Conservation (phyloP, 2,329 filamentous ascomycete genomes). For the Sphaerulina vaccinii region DNA sequence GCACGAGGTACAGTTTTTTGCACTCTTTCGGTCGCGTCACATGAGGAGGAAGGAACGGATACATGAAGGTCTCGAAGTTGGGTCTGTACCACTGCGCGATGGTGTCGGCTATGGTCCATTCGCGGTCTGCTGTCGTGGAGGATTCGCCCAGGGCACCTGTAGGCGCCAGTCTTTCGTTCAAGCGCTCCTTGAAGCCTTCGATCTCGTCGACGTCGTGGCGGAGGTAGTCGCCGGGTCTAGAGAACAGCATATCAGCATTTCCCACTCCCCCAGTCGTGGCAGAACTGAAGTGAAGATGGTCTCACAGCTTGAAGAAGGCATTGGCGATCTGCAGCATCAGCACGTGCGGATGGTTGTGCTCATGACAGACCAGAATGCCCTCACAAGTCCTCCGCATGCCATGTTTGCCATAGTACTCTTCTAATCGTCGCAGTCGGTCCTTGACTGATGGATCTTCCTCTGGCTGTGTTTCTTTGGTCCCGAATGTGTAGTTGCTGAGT, state of each 20-base stretch:
- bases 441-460: conserved; percentile 97
- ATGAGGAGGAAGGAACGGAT: conserved; percentile 94
- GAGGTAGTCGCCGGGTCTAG: conserved; percentile 88
- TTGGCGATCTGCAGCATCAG: conserved; percentile 99
- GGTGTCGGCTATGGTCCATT: conserved; percentile 94
- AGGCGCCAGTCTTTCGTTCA: conserved; percentile 91
- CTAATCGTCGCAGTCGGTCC: conserved; percentile 86
- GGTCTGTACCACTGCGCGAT: conserved; percentile 98
- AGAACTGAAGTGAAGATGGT: not conserved
- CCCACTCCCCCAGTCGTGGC: not conserved
- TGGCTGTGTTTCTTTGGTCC: conserved; percentile 95
- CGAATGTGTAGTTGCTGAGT: conserved; percentile 97
- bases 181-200: conserved; percentile 85
- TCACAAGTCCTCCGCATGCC: conserved; percentile 98
- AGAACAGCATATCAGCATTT: not conserved
- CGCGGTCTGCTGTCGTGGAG: conserved; percentile 50
- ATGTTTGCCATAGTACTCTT: conserved; percentile 87
- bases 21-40: conserved; percentile 97
- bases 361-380: conserved; percentile 94
- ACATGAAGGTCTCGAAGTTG: conserved; percentile 99
- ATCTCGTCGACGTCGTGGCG: conserved; percentile 86
- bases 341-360: conserved; percentile 98
- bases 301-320: conserved; percentile 92
- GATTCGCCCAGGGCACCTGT: conserved; percentile 73
- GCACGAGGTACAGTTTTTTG: conserved; percentile 98